Evolutionary conservation across 2,329 filamentous ascomycete species (phyloP).

Genomic region (Alternaria ethzedia): DNA sequence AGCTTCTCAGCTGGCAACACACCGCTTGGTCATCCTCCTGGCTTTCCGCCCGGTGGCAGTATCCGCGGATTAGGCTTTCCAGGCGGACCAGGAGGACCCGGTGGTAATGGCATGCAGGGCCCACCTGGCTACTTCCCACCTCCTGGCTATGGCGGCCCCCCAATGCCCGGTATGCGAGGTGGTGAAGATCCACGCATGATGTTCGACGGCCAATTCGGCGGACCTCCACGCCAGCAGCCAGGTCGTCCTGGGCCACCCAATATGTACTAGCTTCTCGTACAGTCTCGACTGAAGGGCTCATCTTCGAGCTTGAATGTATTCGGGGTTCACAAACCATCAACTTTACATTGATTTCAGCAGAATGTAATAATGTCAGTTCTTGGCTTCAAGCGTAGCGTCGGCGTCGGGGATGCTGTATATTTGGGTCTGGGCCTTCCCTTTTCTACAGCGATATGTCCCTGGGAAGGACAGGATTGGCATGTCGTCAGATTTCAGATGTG

Average conservation of each 20-base stretch:
- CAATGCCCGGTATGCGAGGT: slow-evolving; percentile 39
- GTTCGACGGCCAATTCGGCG: slow-evolving; percentile 45
- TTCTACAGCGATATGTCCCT: not conserved
- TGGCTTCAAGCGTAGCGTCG: slow-evolving; percentile 10
- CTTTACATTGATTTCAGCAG: slow-evolving; percentile 2
- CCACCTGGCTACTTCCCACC: slow-evolving; percentile 46
- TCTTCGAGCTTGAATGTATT: not conserved
- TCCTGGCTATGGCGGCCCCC: slow-evolving; percentile 41
- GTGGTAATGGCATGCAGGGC: slow-evolving; percentile 41
- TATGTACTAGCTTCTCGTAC: slow-evolving; percentile 34
- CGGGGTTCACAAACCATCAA: not conserved
- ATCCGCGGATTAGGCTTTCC: slow-evolving; percentile 39
- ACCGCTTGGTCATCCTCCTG: slow-evolving; percentile 47
- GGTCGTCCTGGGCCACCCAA: slow-evolving; percentile 40
- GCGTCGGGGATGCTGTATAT: slow-evolving; percentile 9
- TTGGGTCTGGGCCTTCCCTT: not conserved
- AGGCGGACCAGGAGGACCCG: slow-evolving; percentile 32
- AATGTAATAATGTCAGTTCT: not conserved
- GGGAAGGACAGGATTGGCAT: not conserved
- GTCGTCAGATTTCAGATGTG: not conserved
- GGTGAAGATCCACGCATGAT: slow-evolving; percentile 46
- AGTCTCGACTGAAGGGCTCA: not conserved
- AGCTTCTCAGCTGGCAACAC: slow-evolving; percentile 48
- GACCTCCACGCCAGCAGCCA: slow-evolving; percentile 35
- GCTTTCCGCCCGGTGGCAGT: slow-evolving; percentile 39